phyloP scores from a whole-genome alignment of 148 eudicot species.

The Amaranthus cruentus region DNA sequence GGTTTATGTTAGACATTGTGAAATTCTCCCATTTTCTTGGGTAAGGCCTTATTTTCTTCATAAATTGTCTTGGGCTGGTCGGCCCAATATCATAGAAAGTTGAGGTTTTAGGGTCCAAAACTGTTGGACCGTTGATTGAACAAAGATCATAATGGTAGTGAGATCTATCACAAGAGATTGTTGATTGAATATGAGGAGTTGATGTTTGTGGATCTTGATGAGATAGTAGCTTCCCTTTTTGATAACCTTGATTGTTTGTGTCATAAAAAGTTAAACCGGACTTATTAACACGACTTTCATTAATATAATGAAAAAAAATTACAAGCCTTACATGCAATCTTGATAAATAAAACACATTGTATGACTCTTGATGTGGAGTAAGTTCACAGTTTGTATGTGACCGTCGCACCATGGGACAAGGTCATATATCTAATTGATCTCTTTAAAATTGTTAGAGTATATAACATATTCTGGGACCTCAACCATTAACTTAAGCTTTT shows the following conservation, averaged over 20 bases:
- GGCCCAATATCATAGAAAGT: slow-evolving; percentile 35
- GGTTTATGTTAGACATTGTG: slow-evolving; percentile 25
- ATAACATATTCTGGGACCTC: too few species aligned
- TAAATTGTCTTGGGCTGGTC: slow-evolving; percentile 18
- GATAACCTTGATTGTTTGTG: background rate
- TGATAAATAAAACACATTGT: too few species aligned
- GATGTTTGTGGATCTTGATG: slow-evolving; percentile 21
- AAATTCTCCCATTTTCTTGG: slow-evolving; percentile 42
- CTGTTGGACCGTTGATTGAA: slow-evolving; percentile 37
- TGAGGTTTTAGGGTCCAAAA: slow-evolving; percentile 33
- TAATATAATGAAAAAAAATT: too few species aligned
- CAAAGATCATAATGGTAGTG: slow-evolving; percentile 48
- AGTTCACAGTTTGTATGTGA: too few species aligned
- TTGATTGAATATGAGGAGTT: background rate
- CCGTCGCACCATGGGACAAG: too few species aligned
- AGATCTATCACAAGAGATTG: slow-evolving; percentile 42
- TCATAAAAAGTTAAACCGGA: too few species aligned
- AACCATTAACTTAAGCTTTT: too few species aligned
- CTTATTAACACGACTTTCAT: too few species aligned
- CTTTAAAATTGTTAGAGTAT: too few species aligned
- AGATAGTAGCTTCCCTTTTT: slow-evolving; percentile 2
- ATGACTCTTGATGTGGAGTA: too few species aligned
- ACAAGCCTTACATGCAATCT: too few species aligned
- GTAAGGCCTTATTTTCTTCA: slow-evolving; percentile 40
- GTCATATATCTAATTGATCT: too few species aligned